phyloP scores from a whole-genome alignment of 2,329 filamentous ascomycete genomes.

The Dothistroma pini region DNA sequence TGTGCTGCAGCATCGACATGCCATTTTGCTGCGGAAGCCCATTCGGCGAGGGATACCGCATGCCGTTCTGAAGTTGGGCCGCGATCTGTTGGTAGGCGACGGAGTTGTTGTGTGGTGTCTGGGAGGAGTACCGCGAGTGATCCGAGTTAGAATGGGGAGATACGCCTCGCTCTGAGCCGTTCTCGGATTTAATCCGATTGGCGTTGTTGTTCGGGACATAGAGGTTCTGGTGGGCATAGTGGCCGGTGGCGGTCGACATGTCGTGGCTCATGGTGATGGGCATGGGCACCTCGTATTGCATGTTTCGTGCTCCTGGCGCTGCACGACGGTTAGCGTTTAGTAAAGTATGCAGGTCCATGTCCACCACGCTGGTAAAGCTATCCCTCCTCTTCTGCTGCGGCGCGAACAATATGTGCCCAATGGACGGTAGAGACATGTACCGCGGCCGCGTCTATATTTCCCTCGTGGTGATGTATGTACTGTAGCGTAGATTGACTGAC shows the following conservation, averaged over 20 bases:
- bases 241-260: conserved; percentile 28
- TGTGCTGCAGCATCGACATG: conserved; percentile 54
- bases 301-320: conserved; percentile 33
- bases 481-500: conserved; percentile 21
- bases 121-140: conserved; percentile 55
- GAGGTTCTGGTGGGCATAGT: conserved; percentile 41
- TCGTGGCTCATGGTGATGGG: conserved; percentile 33
- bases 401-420: conserved; percentile 29
- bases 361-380: conserved; percentile 31
- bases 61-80: conserved; percentile 48
- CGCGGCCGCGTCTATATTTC: conserved; percentile 11
- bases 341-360: conserved; percentile 37
- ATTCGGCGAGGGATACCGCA: conserved; percentile 53
- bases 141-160: conserved; percentile 52
- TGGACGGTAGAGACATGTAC: conserved; percentile 34
- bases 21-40: conserved; percentile 46
- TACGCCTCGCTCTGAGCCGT: conserved; percentile 56
- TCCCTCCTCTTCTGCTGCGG: conserved; percentile 36
- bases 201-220: conserved; percentile 47
- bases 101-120: conserved; percentile 52
- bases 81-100: conserved; percentile 45
- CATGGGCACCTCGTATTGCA: conserved; percentile 39
- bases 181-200: conserved; percentile 54
- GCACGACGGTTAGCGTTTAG: conserved; percentile 38
- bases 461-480: neutral